Conservation (phyloP, 2,329 filamentous ascomycete genomes). For the Cladophialophora exuberans region DNA sequence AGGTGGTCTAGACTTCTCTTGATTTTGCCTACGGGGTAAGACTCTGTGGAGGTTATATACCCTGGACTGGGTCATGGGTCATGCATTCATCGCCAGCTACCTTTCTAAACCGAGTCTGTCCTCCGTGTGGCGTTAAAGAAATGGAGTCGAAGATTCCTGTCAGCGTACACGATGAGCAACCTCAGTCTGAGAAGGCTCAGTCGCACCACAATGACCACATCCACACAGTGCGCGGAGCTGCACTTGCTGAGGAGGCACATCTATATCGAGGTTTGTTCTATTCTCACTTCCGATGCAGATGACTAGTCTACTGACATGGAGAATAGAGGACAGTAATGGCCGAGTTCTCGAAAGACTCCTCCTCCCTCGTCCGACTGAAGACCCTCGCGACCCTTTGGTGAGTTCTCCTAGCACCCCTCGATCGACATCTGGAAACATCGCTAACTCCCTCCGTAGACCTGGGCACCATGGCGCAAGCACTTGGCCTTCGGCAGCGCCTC, state of each 20-base stretch:
- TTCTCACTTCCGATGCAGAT: not conserved
- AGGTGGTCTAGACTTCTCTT: no score
- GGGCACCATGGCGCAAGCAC: conserved; percentile 8
- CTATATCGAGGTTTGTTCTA: not conserved
- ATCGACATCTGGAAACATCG: no score
- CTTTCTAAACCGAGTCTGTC: no score
- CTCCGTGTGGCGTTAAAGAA: no score
- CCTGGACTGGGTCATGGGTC: no score
- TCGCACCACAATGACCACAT: not conserved
- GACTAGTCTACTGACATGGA: no score
- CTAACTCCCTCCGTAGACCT: not conserved
- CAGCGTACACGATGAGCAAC: not conserved
- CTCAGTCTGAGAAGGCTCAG: not conserved
- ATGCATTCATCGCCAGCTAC: no score
- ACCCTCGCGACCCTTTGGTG: not conserved
- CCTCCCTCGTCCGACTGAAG: not conserved
- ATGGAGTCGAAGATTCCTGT: not conserved
- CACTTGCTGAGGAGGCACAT: not conserved
- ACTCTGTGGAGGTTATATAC: no score
- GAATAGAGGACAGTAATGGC: not conserved
- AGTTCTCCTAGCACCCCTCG: no score
- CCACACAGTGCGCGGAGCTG: not conserved
- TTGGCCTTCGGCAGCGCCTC: not conserved
- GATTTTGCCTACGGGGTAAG: no score
- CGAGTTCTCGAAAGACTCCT: not conserved